Percentiles rank a stretch among this genome's conserved stretches.
These are phyloP conservation scores for Pythium folliculosum DNA, from an alignment of 352 stramenopile genomes.

Conservation along the genomic window DNA sequence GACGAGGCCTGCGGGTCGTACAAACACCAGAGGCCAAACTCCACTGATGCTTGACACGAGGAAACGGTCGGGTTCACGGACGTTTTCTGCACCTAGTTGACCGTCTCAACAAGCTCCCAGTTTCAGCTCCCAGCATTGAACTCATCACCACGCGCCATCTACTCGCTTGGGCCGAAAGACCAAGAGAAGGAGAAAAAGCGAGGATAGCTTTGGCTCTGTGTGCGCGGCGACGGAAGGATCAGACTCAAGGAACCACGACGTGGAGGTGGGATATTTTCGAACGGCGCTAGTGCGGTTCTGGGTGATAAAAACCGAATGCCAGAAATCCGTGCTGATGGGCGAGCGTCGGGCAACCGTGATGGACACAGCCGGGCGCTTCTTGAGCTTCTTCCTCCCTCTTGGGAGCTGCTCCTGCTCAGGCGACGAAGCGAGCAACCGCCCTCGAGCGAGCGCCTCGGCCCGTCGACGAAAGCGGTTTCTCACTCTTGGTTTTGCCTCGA, in stretches of 20 bases:
- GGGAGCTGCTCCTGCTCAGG: slow-evolving; percentile 3
- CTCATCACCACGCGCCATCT: no score
- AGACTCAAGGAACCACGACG: not conserved
- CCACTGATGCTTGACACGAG: no score
- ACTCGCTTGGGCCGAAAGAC: not conserved
- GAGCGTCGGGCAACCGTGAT: not conserved
- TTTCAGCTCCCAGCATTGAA: no score
- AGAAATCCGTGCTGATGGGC: not conserved
- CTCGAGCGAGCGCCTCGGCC: not conserved
- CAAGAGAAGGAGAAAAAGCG: not conserved
- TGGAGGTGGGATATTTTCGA: not conserved
- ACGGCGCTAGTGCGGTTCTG: not conserved
- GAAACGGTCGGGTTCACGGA: no score
- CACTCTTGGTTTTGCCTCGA: slow-evolving; percentile 23
- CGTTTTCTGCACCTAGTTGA: no score
- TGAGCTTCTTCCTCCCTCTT: not conserved
- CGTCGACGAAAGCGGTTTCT: not conserved
- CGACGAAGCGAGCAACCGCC: not conserved
- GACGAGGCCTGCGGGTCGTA: no score
- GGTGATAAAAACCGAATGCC: not conserved
- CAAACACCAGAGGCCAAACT: no score
- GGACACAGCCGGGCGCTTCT: not conserved
- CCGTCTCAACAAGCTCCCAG: no score
- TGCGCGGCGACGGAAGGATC: not conserved
- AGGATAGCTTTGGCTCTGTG: not conserved